phyloP scores from a whole-genome alignment of 352 stramenopile genomes.

The Globisporangium barbulae region DNA sequence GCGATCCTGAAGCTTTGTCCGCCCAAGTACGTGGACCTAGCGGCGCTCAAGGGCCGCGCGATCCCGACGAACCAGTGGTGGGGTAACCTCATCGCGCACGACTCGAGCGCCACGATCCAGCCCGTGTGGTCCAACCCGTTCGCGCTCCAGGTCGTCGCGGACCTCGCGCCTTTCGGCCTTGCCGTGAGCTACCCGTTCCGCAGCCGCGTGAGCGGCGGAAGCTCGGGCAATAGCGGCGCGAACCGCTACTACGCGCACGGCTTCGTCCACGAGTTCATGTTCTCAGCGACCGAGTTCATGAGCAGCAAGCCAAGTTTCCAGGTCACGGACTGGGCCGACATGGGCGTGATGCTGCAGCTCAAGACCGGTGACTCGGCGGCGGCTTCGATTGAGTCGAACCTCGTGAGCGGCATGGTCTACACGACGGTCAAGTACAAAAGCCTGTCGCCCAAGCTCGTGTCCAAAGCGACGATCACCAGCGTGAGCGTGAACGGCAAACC shows the following conservation, averaged over 20 bases:
- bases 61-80: constrained; percentile 3
- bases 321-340: constrained; percentile 53
- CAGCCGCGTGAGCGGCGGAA: constrained; percentile 46
- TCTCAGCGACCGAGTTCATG: constrained; percentile 47
- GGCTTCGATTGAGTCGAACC: constrained; percentile 32
- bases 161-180: constrained; percentile 38
- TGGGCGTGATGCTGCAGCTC: constrained; percentile 53
- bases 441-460: constrained; percentile 39
- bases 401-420: constrained; percentile 72
- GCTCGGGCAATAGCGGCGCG: constrained; percentile 47
- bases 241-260: constrained; percentile 56
- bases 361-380: constrained; percentile 17
- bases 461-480: constrained; percentile 34
- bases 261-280: constrained; percentile 46
- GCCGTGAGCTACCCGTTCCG: constrained; percentile 52
- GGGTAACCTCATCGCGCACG: constrained; percentile 1
- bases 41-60: background rate
- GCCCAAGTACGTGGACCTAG: background rate
- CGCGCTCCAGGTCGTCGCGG: constrained; percentile 3
- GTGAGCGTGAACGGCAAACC: constrained; percentile 45
- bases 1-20: constrained; percentile 1
- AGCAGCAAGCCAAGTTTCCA: constrained; percentile 40
- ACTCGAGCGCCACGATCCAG: background rate
- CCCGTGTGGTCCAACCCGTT: background rate
- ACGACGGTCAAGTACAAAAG: constrained; percentile 40